Conservation (phyloP, 148 eudicot species). For the Cornus kousa region DNA sequence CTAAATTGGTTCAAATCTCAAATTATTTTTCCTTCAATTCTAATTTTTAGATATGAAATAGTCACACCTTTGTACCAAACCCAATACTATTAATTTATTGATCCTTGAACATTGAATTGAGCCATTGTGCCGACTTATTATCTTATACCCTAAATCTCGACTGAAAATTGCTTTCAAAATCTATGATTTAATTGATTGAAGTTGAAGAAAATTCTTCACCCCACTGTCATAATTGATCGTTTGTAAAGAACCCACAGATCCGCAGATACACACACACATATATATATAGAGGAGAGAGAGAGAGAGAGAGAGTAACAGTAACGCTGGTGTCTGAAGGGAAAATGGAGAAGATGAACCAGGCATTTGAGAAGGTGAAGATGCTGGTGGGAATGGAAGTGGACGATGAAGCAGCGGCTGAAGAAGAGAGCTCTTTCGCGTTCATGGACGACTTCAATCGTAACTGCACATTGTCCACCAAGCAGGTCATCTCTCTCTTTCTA, state of each 20-base stretch:
- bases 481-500: constrained; percentile 35
- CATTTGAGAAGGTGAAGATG: constrained; percentile 78
- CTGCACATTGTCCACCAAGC: constrained; percentile 79
- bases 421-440: constrained; percentile 54
- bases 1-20: no score
- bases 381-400: constrained; percentile 86
- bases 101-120: no score
- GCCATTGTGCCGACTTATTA: no score
- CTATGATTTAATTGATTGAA: neutral
- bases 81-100: no score
- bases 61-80: no score
- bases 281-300: constrained; percentile 2
- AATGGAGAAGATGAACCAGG: constrained; percentile 75
- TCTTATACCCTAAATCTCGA: no score
- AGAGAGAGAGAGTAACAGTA: neutral
- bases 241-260: neutral
- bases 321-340: constrained; percentile 9
- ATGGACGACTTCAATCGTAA: constrained; percentile 83
- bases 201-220: neutral
- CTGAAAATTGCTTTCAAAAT: neutral
- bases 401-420: constrained; percentile 46
- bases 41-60: no score
- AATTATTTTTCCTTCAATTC: no score
- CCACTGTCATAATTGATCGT: neutral
- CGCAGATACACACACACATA: neutral